Percentiles rank a stretch among this genome's conserved stretches.
Conservation (phyloP, 345 rosid species). For the Salix exigua region DNA sequence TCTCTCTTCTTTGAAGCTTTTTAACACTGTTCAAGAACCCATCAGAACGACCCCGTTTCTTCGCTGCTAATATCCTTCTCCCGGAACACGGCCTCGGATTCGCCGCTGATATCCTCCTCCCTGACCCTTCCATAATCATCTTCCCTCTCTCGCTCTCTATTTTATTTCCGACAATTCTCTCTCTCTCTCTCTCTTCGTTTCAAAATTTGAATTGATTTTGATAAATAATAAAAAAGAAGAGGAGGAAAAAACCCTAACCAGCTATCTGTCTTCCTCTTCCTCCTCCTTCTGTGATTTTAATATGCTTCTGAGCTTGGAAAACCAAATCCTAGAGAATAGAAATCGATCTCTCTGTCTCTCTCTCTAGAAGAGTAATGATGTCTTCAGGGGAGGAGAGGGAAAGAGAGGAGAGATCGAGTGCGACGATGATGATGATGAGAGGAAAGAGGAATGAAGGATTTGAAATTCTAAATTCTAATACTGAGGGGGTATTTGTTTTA, state of each 20-base stretch:
- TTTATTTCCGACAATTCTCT: background rate
- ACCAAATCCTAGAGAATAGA: slow-evolving; percentile 2
- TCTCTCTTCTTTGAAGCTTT: slow-evolving; percentile 83
- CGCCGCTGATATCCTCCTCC: slow-evolving; percentile 76
- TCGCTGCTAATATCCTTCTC: slow-evolving; percentile 53
- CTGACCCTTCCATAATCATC: slow-evolving; percentile 45
- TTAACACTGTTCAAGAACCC: slow-evolving; percentile 72
- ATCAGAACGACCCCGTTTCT: slow-evolving; percentile 54
- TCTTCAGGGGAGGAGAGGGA: background rate
- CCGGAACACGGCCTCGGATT: slow-evolving; percentile 79
- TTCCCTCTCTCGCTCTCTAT: background rate
- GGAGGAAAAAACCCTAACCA: background rate
- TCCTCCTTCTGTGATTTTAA: background rate
- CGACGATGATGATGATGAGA: background rate
- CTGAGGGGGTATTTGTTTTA: too few relatives aligned
- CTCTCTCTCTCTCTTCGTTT: background rate
- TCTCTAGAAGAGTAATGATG: background rate
- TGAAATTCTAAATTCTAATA: background rate
- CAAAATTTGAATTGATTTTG: background rate
- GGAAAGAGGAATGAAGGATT: background rate
- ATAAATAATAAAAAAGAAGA: background rate
- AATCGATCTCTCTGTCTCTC: background rate
- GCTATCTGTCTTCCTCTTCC: background rate
- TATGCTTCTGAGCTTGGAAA: background rate
- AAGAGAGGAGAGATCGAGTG: background rate